Base-by-base conservation (phyloP, 2,329 filamentous ascomycete species). In the Epichloe sylvatica region DNA sequence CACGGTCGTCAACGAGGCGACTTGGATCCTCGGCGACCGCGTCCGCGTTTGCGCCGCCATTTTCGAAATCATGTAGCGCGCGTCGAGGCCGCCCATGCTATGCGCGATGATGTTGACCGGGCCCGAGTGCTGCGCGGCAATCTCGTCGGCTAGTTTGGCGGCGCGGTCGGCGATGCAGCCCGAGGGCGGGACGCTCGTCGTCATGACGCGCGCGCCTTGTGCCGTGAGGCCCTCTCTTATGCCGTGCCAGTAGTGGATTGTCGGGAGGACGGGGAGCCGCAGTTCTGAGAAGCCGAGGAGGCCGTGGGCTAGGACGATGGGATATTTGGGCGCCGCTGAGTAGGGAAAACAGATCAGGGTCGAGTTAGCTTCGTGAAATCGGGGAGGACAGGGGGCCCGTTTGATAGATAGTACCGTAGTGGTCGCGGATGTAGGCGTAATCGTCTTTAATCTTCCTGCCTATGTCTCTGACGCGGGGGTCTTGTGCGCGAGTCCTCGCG, bases 61-160 rank as follows among this genome's bases (percentile, higher is more conserved):
- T 17, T n/a, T 69, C 21, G 78, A 77, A 48, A 83, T 76, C 78
- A 83, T 80, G 62, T 81, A 80, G 43, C 80, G 70, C 9, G 78
- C 75, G 60, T 83, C 80, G 3, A 84, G 69, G 2, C 80, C 80
- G 45, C 80, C 78, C 78, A 82, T 82, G 56, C 73, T 77, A 66
- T 89, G 84, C 39, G 78, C 78, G 19, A 89, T 73, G 52, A 95
- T 85, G 61, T 86, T 87, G 55, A 95, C 86, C 3, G 38, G 38
- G 25, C 35, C 47, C 34, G 64, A 58, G 45, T 70, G 44, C 47
- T 17, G 45, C 23, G 21, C 25, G 19, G 45, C 25, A 51, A 83
- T 81, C 53, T 76, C 71, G 54, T 67, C 59, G 34, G 72, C 71
- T n/a, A 84, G 71, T 56, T 72, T 72, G 51, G 72, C 70, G 25